phyloP scores from a whole-genome alignment of 2,329 filamentous ascomycete genomes.

The Anthostomella pinea region DNA sequence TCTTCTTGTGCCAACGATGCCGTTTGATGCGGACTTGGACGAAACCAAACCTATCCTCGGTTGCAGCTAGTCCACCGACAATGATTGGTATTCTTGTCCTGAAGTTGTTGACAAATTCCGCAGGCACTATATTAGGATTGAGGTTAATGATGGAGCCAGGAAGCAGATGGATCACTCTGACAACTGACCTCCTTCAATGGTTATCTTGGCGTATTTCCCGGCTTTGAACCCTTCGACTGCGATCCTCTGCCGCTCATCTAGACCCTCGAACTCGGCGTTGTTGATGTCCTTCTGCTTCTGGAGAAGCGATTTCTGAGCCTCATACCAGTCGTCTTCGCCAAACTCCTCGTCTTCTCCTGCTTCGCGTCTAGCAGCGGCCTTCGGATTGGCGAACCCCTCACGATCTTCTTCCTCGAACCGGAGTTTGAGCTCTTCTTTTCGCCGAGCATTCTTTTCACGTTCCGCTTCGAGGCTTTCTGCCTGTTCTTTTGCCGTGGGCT shows the following conservation, averaged over 20 bases:
- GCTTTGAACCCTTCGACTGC: conserved; percentile 88
- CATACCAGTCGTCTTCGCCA: conserved; percentile 98
- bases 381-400: conserved; percentile 93
- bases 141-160: too few relatives aligned
- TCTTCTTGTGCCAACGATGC: conserved; percentile 98
- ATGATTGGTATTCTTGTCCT: conserved; percentile 79
- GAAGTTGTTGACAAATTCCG: conserved; percentile 84
- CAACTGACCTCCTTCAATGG: conserved; percentile 80
- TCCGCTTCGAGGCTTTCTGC: conserved; percentile 73
- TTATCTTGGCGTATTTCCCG: conserved; percentile 88
- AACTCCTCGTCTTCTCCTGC: conserved; percentile 73
- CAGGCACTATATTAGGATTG: too few relatives aligned
- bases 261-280: conserved; percentile 81
- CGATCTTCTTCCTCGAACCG: conserved; percentile 97
- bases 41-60: conserved; percentile 93
- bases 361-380: conserved; percentile 70
- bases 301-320: conserved; percentile 88
- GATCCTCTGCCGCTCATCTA: conserved; percentile 80
- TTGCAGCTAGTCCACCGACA: conserved; percentile 86
- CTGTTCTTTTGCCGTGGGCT: conserved; percentile 39
- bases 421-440: conserved; percentile 91
- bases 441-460: conserved; percentile 82
- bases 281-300: conserved; percentile 98
- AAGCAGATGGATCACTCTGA: too few relatives aligned
- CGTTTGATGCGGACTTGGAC: conserved; percentile 96